Evolutionary conservation across 2,329 filamentous ascomycete species (phyloP), one percentile per base, ranked within the genome.

Genomic region (Curvularia verruculosa): DNA sequence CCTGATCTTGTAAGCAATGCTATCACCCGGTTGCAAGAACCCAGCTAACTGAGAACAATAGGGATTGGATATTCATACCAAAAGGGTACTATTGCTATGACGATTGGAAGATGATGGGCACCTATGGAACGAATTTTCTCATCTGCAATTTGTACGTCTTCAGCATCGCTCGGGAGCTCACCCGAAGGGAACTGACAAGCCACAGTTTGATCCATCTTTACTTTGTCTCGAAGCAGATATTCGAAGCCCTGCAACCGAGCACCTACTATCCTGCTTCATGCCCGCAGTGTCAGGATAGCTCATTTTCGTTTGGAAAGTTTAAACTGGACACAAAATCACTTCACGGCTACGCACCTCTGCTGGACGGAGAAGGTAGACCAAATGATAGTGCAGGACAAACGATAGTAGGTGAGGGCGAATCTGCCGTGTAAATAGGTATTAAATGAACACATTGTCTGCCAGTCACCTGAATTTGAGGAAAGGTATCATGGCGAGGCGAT

Each of bases 101-200:
- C 7, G 26, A 9, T 9, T 29, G 39, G 13, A 40, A 39, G 1
- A 54, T 74, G 40, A 36, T 73, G 5, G 70, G 67, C 21, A 69
- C 69, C 1, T 74, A 73, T 54, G 60, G 67, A 6, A 70, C 68
- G 2, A 67, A 67, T 7, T 74, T 73, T 19, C 7, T 72, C 3
- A 60, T 68, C 1, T 57, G 61, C n/a, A 71, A 74, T 36, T 65
- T 71, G 69, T 72, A 47, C 58, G 69, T 56, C 10, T 31, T 19
- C 7, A 2, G 18, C n/a, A 2, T 12, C 18, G 13, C 4, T 4
- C 64, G 28, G 55, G 29, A 18, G 0, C 7, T 2, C 18, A 7
- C 1, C 12, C 9, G 13, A 36, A n/a, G 21, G 9, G 9, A 3
- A 6, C 49, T 51, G 3, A 51, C n/a, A 5, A 13, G 5, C 1